Base-by-base conservation (phyloP, 202 grass and related monocot species). In the Setaria viridis region DNA sequence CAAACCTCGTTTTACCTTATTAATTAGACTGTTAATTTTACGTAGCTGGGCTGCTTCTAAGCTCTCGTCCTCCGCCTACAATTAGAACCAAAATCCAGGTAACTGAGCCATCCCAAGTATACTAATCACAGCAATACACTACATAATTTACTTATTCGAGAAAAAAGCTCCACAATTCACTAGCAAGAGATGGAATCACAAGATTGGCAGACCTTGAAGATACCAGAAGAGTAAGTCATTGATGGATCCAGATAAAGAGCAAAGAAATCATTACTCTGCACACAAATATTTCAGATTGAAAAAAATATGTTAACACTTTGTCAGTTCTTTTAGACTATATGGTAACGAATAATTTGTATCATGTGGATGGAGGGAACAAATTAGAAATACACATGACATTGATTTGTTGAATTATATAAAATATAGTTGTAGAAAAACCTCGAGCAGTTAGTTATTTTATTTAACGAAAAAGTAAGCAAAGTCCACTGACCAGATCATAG, bases 221-320 rank as follows among this genome's bases (percentile, higher is more conserved):
- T 34, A 3, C 5, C 68, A 83, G 21, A 73, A 37, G 80, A 83
- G 11, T 83, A 83, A 1, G 54, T 62, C 80, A 82, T 72, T 4
- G 68, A n/a, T 48, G 54, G 39, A 34, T 73, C 67, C 41, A 72
- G 11, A 72, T n/a, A 73, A 35, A 82, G 41, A 0, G 68, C 69
- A 30, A 82, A 82, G 68, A 74, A 74, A 34, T 74, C 71, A 53
- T 74, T 74, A 53, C 71, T 74, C 71, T 74, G 71, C 48, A 74
- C 3, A 4, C 8, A 62, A 16, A 71, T 9, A 42, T 13, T 30
- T 46, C 19, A 59, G 4, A 54, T 2, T 32, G 15, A 67, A 48
- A 65, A 6, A 37, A 33, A 81, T 21, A 1, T 70, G 12, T 70
- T 39, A 69, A 11, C 15, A 21, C 11, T 50, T 30, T 16, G 11